Conservation (phyloP, 1,139 yeast genomes). For the Suhomyces yuchorum region DNA sequence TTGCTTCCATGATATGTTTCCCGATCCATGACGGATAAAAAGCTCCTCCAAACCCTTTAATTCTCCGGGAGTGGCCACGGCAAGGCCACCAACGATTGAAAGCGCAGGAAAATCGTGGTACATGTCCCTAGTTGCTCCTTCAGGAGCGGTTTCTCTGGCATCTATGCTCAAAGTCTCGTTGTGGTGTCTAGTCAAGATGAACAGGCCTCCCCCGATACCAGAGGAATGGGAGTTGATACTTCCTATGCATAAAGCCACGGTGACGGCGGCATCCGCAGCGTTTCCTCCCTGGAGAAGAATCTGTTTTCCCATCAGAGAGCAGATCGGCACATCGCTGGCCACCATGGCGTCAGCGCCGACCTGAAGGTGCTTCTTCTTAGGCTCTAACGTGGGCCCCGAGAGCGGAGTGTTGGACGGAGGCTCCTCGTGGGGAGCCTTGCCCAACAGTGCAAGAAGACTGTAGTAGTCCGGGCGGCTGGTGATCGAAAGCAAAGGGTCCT, state of each 20-base stretch:
- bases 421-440: neutral
- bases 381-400: constrained; percentile 40
- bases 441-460: neutral
- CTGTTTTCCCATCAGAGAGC: constrained; percentile 68
- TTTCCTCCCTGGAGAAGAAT: constrained; percentile 65
- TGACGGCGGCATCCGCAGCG: constrained; percentile 93
- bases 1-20: constrained; percentile 70
- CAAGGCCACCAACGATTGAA: constrained; percentile 78
- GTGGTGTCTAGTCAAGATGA: constrained; percentile 57
- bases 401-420: constrained; percentile 35
- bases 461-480: constrained; percentile 3
- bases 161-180: constrained; percentile 64
- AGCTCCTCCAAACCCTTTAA: constrained; percentile 74
- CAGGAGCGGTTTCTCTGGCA: constrained; percentile 89
- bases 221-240: constrained; percentile 78
- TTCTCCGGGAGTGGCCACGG: constrained; percentile 90
- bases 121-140: constrained; percentile 63
- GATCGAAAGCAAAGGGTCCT: neutral
- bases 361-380: constrained; percentile 32
- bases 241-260: constrained; percentile 88
- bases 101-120: constrained; percentile 45
- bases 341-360: constrained; percentile 61
- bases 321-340: constrained; percentile 69
- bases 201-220: constrained; percentile 94
- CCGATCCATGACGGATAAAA: constrained; percentile 64